phyloP scores from a whole-genome alignment of 2,329 filamentous ascomycete genomes.

The Pestalotiopsis sp. region DNA sequence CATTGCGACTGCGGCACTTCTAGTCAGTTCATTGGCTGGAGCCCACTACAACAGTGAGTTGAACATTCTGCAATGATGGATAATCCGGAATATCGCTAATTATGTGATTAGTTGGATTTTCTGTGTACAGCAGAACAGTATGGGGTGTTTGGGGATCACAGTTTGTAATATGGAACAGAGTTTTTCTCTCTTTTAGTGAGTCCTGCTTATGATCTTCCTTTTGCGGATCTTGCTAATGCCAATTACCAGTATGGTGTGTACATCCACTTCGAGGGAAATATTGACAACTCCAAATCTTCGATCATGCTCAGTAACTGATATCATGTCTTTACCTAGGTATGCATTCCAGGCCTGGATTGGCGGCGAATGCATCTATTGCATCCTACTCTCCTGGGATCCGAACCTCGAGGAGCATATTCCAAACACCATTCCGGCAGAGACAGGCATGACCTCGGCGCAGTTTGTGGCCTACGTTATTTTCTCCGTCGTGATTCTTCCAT shows the following conservation, averaged over 20 bases:
- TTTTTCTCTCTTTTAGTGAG: constrained; percentile 22
- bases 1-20: constrained; percentile 27
- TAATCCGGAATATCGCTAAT: background rate
- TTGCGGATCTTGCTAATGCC: background rate
- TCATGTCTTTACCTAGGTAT: constrained; percentile 26
- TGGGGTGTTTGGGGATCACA: constrained; percentile 22
- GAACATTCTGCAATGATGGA: background rate
- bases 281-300: background rate
- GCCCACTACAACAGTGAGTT: constrained; percentile 4
- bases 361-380: constrained; percentile 25
- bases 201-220: background rate
- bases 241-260: background rate
- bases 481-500: constrained; percentile 19
- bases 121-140: background rate
- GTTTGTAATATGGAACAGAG: constrained; percentile 22
- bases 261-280: background rate
- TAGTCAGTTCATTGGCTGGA: constrained; percentile 31
- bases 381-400: constrained; percentile 15
- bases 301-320: background rate
- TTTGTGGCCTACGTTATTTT: constrained; percentile 18
- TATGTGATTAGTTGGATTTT: background rate
- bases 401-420: constrained; percentile 27
- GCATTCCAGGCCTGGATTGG: constrained; percentile 33
- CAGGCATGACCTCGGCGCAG: constrained; percentile 19
- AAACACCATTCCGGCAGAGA: constrained; percentile 26